phyloP scores from a whole-genome alignment of 768 basidiomycete species.

The Podaxis carcinomalis region DNA sequence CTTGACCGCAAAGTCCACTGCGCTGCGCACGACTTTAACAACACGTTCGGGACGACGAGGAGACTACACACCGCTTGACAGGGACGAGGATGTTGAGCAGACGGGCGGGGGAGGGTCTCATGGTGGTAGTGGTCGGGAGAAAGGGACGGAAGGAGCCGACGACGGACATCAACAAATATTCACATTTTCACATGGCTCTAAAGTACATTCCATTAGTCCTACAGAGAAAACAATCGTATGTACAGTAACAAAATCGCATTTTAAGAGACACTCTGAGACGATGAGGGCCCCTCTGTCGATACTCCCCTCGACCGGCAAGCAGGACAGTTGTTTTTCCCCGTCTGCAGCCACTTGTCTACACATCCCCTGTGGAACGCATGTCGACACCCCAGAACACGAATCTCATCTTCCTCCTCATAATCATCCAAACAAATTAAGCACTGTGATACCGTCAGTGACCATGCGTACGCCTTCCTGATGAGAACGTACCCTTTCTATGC shows the following conservation, averaged over 20 bases:
- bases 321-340: constrained; percentile 87
- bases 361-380: constrained; percentile 90
- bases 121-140: constrained; percentile 24
- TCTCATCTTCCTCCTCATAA: constrained; percentile 71
- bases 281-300: background rate
- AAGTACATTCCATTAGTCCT: background rate
- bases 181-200: constrained; percentile 4
- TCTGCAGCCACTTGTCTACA: constrained; percentile 85
- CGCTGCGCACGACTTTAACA: constrained; percentile 38
- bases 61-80: constrained; percentile 68
- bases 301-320: constrained; percentile 68
- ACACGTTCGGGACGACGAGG: background rate
- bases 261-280: background rate
- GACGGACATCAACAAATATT: background rate
- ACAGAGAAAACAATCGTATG: background rate
- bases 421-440: constrained; percentile 88
- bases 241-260: too few species aligned
- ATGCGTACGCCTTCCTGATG: background rate
- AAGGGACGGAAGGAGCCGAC: background rate
- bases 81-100: constrained; percentile 91
- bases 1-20: constrained; percentile 97
- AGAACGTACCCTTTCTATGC: constrained; percentile 66
- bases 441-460: constrained; percentile 27
- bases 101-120: constrained; percentile 71
- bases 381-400: constrained; percentile 76